phyloP scores from a whole-genome alignment of 441 rosid genomes.

The Eutrema salsugineum region DNA sequence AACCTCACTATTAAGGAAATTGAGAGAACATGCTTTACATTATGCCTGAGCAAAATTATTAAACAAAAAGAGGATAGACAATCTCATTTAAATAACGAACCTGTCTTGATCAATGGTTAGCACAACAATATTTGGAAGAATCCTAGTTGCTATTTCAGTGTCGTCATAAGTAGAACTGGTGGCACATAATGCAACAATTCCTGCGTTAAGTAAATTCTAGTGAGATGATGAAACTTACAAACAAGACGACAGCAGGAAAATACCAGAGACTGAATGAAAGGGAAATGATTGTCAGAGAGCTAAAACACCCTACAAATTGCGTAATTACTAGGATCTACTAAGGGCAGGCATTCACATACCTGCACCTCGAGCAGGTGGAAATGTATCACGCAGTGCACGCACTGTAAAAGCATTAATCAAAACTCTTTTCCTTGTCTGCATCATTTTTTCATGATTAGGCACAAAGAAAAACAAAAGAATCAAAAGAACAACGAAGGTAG shows the following conservation, averaged over 20 bases:
- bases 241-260: not conserved
- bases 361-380: slow-evolving; percentile 99
- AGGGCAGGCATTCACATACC: slow-evolving; percentile 47
- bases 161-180: slow-evolving; percentile 88
- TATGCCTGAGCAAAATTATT: not conserved
- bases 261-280: not conserved
- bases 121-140: slow-evolving; percentile 87
- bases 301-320: not conserved
- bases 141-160: slow-evolving; percentile 89
- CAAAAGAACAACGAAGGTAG: slow-evolving; percentile 21
- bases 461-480: slow-evolving; percentile 22
- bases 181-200: slow-evolving; percentile 96
- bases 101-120: slow-evolving; percentile 95
- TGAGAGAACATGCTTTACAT: slow-evolving; percentile 13
- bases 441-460: slow-evolving; percentile 26
- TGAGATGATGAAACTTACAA: slow-evolving; percentile 12
- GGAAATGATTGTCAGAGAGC: not conserved
- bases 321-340: not conserved
- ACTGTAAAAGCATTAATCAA: slow-evolving; percentile 98
- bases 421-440: slow-evolving; percentile 97
- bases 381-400: slow-evolving; percentile 95
- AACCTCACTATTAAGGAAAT: slow-evolving; percentile 68
- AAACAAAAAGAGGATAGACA: not conserved
- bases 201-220: slow-evolving; percentile 39
- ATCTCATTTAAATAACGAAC: slow-evolving; percentile 35